These are phyloP conservation scores for Colletotrichum graminicola DNA, from an alignment of 2,329 filamentous ascomycete species.

Conservation along the genomic window DNA sequence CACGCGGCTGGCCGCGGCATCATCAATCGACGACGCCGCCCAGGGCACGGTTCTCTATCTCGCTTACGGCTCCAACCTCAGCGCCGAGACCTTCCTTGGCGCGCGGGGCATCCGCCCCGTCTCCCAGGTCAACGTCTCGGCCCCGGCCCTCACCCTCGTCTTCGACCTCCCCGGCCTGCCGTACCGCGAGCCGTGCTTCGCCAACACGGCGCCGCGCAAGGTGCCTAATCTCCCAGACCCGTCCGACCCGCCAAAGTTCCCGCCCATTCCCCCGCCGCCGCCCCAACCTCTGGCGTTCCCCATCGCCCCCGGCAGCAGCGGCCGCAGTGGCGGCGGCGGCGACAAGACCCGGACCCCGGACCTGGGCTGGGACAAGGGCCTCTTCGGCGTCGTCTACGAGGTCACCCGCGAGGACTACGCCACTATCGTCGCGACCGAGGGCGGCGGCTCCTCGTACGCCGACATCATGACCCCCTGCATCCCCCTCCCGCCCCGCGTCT, in stretches of 20 bases:
- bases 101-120: slow-evolving; percentile 83
- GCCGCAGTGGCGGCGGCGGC: not conserved
- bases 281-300: not conserved
- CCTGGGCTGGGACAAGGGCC: slow-evolving; percentile 77
- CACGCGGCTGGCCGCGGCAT: slow-evolving; percentile 53
- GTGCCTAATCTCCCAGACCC: slow-evolving; percentile 56
- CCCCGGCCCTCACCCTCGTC: slow-evolving; percentile 80
- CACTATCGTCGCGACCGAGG: slow-evolving; percentile 90
- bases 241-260: slow-evolving; percentile 48
- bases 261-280: slow-evolving; percentile 44
- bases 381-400: slow-evolving; percentile 96
- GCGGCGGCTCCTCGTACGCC: slow-evolving; percentile 85
- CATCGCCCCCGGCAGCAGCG: not conserved
- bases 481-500: slow-evolving; percentile 69
- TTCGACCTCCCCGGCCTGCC: slow-evolving; percentile 90
- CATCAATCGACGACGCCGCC: slow-evolving; percentile 40
- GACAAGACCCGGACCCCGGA: slow-evolving; percentile 16
- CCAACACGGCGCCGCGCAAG: slow-evolving; percentile 78
- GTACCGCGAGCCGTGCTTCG: slow-evolving; percentile 92
- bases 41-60: slow-evolving; percentile 77
- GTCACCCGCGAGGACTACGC: slow-evolving; percentile 86
- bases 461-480: slow-evolving; percentile 86
- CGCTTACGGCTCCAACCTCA: slow-evolving; percentile 93
- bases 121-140: slow-evolving; percentile 83
- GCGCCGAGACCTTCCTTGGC: slow-evolving; percentile 82